Base-by-base conservation (phyloP, 257 asterid genomes). In the Parsonsia alboflavescens region DNA sequence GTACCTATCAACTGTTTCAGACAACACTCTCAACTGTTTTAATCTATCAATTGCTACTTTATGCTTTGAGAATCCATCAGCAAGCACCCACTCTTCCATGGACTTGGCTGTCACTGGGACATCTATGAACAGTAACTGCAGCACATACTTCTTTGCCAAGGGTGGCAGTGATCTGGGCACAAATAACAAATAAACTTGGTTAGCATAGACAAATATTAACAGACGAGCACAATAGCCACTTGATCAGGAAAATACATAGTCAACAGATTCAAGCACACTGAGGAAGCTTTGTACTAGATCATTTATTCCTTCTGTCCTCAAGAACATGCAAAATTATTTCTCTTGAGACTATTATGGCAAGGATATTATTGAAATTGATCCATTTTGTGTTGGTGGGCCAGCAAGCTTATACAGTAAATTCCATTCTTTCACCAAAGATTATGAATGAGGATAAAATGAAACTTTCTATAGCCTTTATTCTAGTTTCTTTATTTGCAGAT, bases 81-180 rank as follows among this genome's bases (percentile, higher is more conserved):
- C 52, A 24, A 92, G 96, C 79, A 95, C 94, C 98, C 96, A 95
- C 82, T 90, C 99, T 77, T 92, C 96, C 82, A 92, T 79, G 81
- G 83, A 83, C 83, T 88, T 90, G 1, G 91, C 89, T 21, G 90
- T 53, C 62, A 92, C 89, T 21, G 91, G 85, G 30, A 78, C 88
- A 63, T 92, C 96, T 71, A 95, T 84, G 82, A 84, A 92, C 71
- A 92, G 72, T 75, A 92, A 80, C 68, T 89, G 96, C 75, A 95
- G 81, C 72, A 90, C 96, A 73, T 95, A 95, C 82, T 89, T 95
- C 92, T 95, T 95, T 15, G 97, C 96, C 84, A 95, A 73, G 71
- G 99, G 97, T 72, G 97, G 96, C 93, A 95, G 78, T 15, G 97
- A 95, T 86, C 97, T 94, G 83, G 71, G 39, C 68, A 72, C 21